Conservation (phyloP, 116 monocot species). For the Posidonia oceanica region DNA sequence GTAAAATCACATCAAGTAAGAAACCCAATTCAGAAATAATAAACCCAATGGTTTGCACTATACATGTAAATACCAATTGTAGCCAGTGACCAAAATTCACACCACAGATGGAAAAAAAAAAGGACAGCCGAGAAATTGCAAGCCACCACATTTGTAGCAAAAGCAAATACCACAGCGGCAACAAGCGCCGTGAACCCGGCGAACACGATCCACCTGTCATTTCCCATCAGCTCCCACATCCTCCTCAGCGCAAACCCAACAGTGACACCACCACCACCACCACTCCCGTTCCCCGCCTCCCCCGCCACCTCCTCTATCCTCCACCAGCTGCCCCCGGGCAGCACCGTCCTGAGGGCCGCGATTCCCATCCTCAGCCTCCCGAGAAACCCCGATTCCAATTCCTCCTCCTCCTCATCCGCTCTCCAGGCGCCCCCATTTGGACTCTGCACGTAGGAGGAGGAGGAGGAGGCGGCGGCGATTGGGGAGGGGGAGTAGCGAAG, state of each 20-base stretch:
- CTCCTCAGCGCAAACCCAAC: constrained; percentile 27
- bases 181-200: constrained; percentile 45
- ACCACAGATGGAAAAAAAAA: too few relatives aligned
- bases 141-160: not conserved
- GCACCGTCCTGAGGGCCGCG: constrained; percentile 12
- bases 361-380: constrained; percentile 19
- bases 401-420: not conserved
- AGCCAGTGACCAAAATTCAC: too few relatives aligned
- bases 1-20: not conserved
- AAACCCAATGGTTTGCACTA: too few relatives aligned
- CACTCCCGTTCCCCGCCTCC: constrained; percentile 5
- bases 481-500: not conserved
- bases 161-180: constrained; percentile 41
- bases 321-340: constrained; percentile 86
- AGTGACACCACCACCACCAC: constrained; percentile 12
- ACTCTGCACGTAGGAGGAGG: not conserved
- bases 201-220: constrained; percentile 48
- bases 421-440: constrained; percentile 6
- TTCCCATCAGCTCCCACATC: constrained; percentile 66
- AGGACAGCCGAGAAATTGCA: too few relatives aligned
- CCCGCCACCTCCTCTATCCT: constrained; percentile 19
- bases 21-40: too few relatives aligned
- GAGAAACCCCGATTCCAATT: constrained; percentile 1
- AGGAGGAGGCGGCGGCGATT: not conserved
- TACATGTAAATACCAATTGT: too few relatives aligned